These are phyloP conservation scores for Mallotus nudiflorus DNA, from an alignment of 345 rosid species.

Conservation along the genomic window DNA sequence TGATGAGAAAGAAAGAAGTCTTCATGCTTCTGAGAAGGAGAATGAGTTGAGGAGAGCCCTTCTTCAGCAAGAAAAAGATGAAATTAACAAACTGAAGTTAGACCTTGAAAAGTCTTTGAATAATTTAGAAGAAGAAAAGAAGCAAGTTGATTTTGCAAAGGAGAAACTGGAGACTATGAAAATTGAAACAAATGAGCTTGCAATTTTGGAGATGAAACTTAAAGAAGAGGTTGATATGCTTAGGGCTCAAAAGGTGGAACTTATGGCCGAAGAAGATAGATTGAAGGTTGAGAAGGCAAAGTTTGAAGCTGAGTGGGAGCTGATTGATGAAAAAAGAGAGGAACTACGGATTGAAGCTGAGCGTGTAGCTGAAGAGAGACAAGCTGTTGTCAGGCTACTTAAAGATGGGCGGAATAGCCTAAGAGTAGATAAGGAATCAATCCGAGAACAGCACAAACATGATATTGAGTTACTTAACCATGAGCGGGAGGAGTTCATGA, in stretches of 20 bases:
- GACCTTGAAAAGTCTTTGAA: slow-evolving; percentile 64
- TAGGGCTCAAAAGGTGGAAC: slow-evolving; percentile 78
- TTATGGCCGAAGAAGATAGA: slow-evolving; percentile 74
- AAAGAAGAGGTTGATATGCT: slow-evolving; percentile 88
- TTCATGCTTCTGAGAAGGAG: slow-evolving; percentile 54
- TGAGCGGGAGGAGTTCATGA: slow-evolving; percentile 89
- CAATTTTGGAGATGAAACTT: slow-evolving; percentile 75
- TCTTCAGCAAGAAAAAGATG: slow-evolving; percentile 61
- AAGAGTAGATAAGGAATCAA: slow-evolving; percentile 65
- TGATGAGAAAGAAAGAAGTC: slow-evolving; percentile 59
- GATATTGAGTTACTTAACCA: slow-evolving; percentile 61
- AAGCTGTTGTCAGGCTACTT: slow-evolving; percentile 58
- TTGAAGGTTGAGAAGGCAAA: slow-evolving; percentile 73
- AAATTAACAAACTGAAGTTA: slow-evolving; percentile 50
- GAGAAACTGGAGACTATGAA: slow-evolving; percentile 74
- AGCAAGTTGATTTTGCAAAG: slow-evolving; percentile 59
- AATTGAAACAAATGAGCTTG: slow-evolving; percentile 70
- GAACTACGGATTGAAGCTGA: slow-evolving; percentile 65
- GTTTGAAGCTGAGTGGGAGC: slow-evolving; percentile 93
- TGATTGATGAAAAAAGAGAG: slow-evolving; percentile 87
- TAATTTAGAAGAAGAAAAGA: slow-evolving; percentile 67
- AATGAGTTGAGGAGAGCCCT: slow-evolving; percentile 39
- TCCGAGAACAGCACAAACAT: slow-evolving; percentile 59
- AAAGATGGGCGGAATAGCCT: slow-evolving; percentile 81
- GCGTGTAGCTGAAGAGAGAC: slow-evolving; percentile 58